Base-by-base conservation (phyloP, 331 rosid species). In the Dryas integrifolia region DNA sequence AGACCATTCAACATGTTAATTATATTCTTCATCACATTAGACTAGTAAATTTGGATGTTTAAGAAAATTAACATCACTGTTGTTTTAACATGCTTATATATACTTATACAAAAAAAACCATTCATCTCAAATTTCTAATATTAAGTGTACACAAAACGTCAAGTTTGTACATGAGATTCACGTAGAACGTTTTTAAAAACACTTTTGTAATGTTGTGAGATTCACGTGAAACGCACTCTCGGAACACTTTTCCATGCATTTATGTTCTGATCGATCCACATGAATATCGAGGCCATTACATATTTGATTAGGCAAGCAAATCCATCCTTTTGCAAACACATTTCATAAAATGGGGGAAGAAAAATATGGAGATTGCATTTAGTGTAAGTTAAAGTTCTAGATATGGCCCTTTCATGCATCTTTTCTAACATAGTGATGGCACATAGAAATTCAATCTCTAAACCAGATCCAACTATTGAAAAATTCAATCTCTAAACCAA, bases 361-460 rank as follows among this genome's bases (percentile, higher is more conserved):
- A 14, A 30, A 30, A 30, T 30, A 57, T 43, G 26, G 74, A 57
- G 16, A 44, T 57, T 44, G 11, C 66, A 70, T 70, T 44, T 24
- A 14, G 15, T 57, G 38, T 40, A n/a, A 26, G 67, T 47, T 14
- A 58, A 15, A 58, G 67, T 26, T 58, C 8, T 50, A 58, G 44
- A 59, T 44, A 71, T 14, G 56, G 11, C 66, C 44, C 65, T 70
- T 26, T 56, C 7, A 15, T 45, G 67, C 66, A 44, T 71, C 66
- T 48, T 45, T 71, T 14, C 46, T 62, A 26, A 57, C 10, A 53
- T 8, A 56, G 14, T 26, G 71, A 66, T 47, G 45, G 15, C 56
- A 69, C 6, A 44, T 44, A 24, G 66, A 70, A 30, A 30, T 30
- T 30, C 35, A 30, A 30, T 30, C 35, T 30, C 35, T 30, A 30